Percentiles rank a stretch among this genome's conserved stretches.
Evolutionary conservation across 441 rosid species (phyloP).

Genomic region (Biscutella auriculata): DNA sequence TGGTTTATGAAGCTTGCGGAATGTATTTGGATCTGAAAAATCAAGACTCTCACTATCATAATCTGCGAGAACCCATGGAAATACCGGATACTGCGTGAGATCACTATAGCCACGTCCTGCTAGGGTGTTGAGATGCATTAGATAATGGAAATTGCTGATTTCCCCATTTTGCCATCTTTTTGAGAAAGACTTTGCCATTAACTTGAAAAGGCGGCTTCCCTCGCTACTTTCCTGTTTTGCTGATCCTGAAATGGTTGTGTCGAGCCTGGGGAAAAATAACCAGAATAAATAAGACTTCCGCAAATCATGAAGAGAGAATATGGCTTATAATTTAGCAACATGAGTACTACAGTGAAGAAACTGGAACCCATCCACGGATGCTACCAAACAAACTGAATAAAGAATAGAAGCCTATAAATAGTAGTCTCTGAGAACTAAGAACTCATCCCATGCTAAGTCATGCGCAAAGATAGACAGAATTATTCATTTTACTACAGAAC

Average conservation of each 20-base stretch:
- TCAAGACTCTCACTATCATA: slow-evolving; percentile 90
- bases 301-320: slow-evolving; percentile 10
- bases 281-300: slow-evolving; percentile 15
- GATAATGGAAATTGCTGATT: slow-evolving; percentile 98
- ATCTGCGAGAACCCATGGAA: slow-evolving; percentile 99
- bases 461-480: background rate
- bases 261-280: slow-evolving; percentile 55
- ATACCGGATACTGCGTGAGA: slow-evolving; percentile 98
- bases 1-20: slow-evolving; percentile 92
- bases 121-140: slow-evolving; percentile 98
- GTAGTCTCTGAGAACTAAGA: background rate
- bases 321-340: background rate
- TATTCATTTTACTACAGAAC: background rate
- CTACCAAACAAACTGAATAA: background rate
- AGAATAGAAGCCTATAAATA: background rate
- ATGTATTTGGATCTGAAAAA: slow-evolving; percentile 75
- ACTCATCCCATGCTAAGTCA: background rate
- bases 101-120: slow-evolving; percentile 99
- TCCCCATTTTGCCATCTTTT: slow-evolving; percentile 99
- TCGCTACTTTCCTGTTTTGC: slow-evolving; percentile 86
- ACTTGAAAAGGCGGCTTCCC: slow-evolving; percentile 89
- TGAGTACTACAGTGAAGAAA: background rate
- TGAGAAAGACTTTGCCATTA: slow-evolving; percentile 93
- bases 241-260: slow-evolving; percentile 93
- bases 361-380: background rate